These are phyloP conservation scores for Metarhizium sp. DNA, from an alignment of 2,329 filamentous ascomycete species.

Conservation along the genomic window DNA sequence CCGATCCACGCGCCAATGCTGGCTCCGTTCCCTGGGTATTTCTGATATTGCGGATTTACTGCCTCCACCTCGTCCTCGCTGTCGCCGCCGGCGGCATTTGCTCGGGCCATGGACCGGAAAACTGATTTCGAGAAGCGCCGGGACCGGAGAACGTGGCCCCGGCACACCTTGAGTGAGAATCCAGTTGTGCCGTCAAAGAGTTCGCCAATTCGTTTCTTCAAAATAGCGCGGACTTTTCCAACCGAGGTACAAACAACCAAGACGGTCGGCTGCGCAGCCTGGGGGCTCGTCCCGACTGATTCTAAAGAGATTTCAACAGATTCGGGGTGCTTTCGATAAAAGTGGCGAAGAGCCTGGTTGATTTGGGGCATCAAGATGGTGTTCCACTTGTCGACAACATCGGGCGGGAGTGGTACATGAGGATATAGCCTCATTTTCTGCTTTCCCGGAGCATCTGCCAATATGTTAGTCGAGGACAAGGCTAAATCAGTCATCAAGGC, in stretches of 20 bases:
- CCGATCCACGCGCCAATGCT: slow-evolving; percentile 88
- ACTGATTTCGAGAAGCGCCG: slow-evolving; percentile 30
- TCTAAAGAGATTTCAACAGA: slow-evolving; percentile 72
- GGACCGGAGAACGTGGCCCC: slow-evolving; percentile 57
- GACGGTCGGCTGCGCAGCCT: slow-evolving; percentile 61
- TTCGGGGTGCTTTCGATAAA: slow-evolving; percentile 64
- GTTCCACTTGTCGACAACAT: slow-evolving; percentile 64
- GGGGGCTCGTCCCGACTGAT: slow-evolving; percentile 59
- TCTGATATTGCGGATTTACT: slow-evolving; percentile 69
- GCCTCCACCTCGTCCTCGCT: slow-evolving; percentile 31
- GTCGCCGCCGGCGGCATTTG: slow-evolving; percentile 27
- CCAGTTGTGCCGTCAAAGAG: slow-evolving; percentile 54
- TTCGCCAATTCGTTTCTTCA: slow-evolving; percentile 57
- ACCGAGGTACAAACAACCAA: slow-evolving; percentile 71
- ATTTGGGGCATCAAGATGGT: slow-evolving; percentile 61
- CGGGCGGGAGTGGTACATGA: slow-evolving; percentile 46
- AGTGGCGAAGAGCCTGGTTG: slow-evolving; percentile 59
- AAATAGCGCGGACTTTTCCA: slow-evolving; percentile 58
- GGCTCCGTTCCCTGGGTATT: slow-evolving; percentile 71
- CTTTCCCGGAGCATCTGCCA: slow-evolving; percentile 11
- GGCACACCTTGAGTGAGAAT: slow-evolving; percentile 62
- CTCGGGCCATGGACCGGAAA: slow-evolving; percentile 21
- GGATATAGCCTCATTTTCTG: slow-evolving; percentile 49
- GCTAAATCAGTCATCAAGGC: not conserved
- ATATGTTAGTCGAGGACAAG: slow-evolving; percentile 4